phyloP scores from a whole-genome alignment of 495 filamentous ascomycete species.

The Neurospora sp. region DNA sequence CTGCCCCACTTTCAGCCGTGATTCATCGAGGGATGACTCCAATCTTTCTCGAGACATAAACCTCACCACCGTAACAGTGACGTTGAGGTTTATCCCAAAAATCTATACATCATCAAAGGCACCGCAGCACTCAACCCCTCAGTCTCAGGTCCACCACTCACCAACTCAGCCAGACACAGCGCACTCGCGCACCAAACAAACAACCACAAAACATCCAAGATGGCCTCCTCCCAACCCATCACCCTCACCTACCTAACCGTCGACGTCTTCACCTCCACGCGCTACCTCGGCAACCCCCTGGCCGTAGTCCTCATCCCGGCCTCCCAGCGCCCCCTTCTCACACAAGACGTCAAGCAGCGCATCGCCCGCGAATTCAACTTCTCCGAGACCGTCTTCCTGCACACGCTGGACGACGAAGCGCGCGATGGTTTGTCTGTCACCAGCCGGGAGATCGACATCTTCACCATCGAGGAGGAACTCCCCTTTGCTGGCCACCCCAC shows the following conservation, averaged over 20 bases:
- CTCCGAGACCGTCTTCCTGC: conserved; percentile 74
- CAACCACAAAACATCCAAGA: background rate
- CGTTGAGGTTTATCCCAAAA: background rate
- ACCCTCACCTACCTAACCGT: conserved; percentile 45
- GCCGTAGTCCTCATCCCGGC: conserved; percentile 49
- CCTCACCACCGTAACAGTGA: background rate
- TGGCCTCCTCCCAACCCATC: background rate
- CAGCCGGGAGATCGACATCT: conserved; percentile 55
- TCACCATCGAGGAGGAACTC: conserved; percentile 50
- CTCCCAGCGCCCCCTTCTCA: conserved; percentile 16
- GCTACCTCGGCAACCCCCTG: conserved; percentile 56
- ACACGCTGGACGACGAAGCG: conserved; percentile 27
- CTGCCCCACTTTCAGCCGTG: background rate
- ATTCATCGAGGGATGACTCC: background rate
- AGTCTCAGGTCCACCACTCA: background rate
- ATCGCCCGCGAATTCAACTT: conserved; percentile 77
- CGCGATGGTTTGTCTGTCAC: background rate
- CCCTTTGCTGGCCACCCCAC: conserved; percentile 75
- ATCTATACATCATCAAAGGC: background rate
- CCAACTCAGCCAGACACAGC: background rate
- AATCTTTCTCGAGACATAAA: background rate
- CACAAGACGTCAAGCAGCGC: conserved; percentile 47
- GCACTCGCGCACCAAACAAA: background rate
- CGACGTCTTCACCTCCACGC: conserved; percentile 55
- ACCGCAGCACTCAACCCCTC: background rate